These are phyloP conservation scores for Arctium lappa DNA, from an alignment of 129 eudicot species.

Conservation along the genomic window DNA sequence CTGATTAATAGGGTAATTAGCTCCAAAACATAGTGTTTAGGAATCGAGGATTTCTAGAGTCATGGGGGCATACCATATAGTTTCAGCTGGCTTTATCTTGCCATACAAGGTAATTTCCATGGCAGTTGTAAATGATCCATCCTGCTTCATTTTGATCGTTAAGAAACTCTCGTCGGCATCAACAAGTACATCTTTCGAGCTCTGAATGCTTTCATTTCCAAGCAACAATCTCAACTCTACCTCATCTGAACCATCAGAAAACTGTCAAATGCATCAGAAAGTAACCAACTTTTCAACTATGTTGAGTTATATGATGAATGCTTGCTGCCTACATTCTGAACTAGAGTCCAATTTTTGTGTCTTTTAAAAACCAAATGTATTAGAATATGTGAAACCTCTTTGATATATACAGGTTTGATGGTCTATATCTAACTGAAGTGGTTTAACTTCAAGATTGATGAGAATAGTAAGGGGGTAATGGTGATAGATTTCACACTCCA, in stretches of 20 bases:
- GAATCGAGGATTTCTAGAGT: background rate
- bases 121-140: constrained; percentile 59
- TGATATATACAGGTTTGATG: no score
- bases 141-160: constrained; percentile 40
- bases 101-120: constrained; percentile 76
- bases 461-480: no score
- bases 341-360: no score
- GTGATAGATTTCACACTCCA: no score
- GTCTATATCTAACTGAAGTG: no score
- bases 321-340: no score
- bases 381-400: no score
- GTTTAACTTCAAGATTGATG: background rate
- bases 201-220: constrained; percentile 42
- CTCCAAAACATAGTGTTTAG: background rate
- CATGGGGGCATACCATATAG: constrained; percentile 61
- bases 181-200: constrained; percentile 62
- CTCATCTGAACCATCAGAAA: constrained; percentile 75
- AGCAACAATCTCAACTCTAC: constrained; percentile 79
- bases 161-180: constrained; percentile 69
- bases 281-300: background rate
- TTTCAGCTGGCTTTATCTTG: constrained; percentile 89
- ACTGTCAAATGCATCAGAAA: constrained; percentile 56
- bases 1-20: background rate
- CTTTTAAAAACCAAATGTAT: background rate
- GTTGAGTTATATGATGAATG: background rate